These are phyloP conservation scores for Tolypocladium nubicola DNA, from an alignment of 2,329 filamentous ascomycete species.

Conservation along the genomic window DNA sequence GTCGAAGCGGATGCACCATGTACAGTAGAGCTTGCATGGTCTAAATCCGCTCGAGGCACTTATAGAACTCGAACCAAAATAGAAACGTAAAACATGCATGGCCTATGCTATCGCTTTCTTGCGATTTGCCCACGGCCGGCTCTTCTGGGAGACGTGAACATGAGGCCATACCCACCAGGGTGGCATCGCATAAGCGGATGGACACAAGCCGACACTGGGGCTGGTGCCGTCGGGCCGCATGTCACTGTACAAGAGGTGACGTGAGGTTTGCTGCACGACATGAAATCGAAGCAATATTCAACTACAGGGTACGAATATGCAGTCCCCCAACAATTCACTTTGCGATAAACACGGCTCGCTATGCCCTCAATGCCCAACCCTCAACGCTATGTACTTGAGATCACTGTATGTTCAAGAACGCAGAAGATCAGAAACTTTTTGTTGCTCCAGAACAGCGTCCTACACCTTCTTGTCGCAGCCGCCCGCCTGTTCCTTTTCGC, in stretches of 20 bases:
- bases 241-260: not conserved
- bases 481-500: constrained; percentile 18
- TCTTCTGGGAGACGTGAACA: not conserved
- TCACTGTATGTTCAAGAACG: not conserved
- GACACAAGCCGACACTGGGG: not conserved
- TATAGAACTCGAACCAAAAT: not conserved
- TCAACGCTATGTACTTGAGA: not conserved
- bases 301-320: not conserved
- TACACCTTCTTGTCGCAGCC: constrained; percentile 17
- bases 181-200: not conserved
- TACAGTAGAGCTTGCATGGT: not conserved
- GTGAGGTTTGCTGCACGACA: not conserved
- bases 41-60: not conserved
- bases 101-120: not conserved
- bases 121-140: not conserved
- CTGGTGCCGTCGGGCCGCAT: not conserved
- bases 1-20: not conserved
- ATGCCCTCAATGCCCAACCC: not conserved
- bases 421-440: not conserved
- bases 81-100: not conserved
- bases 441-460: not conserved
- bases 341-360: not conserved
- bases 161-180: not conserved
- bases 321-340: not conserved
- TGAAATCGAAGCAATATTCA: not conserved